phyloP scores from a whole-genome alignment of 441 rosid species.

The California macrophylla region DNA sequence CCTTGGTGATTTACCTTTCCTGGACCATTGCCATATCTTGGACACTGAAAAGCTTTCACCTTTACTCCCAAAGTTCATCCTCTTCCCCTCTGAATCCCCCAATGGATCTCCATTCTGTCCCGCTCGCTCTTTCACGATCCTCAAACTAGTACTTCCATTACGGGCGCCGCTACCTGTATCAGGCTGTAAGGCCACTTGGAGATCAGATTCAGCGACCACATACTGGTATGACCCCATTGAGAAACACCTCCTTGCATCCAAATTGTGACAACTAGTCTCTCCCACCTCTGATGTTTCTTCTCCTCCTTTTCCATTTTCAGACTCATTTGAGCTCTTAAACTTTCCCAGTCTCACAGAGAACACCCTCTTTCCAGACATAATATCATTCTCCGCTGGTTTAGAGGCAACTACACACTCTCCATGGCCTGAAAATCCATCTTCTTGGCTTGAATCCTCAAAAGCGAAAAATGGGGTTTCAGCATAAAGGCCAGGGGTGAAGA shows the following conservation, averaged over 20 bases:
- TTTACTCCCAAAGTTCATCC: conserved; percentile 30
- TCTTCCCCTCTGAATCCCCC: conserved; percentile 51
- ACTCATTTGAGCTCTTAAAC: conserved; percentile 35
- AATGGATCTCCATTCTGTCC: conserved; percentile 32
- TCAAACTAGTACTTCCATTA: conserved; percentile 25
- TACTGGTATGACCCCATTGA: conserved; percentile 54
- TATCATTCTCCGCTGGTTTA: conserved; percentile 48
- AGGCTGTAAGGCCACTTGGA: conserved; percentile 19
- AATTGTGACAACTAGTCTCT: conserved; percentile 36
- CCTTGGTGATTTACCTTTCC: conserved; percentile 37
- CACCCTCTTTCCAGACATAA: conserved; percentile 49
- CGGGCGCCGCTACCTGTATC: conserved; percentile 1
- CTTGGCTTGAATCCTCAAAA: not conserved
- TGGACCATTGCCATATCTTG: conserved; percentile 74
- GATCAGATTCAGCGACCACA: conserved; percentile 40
- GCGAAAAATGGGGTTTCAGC: not conserved
- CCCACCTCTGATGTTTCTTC: conserved; percentile 23
- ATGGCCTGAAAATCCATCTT: not conserved
- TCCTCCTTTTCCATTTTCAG: conserved; percentile 18
- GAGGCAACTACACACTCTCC: not conserved
- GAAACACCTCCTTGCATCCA: conserved; percentile 60
- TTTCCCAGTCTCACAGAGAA: conserved; percentile 64
- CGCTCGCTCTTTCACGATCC: conserved; percentile 34
- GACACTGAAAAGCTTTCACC: conserved; percentile 77
- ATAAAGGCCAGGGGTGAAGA: conserved; percentile 27